phyloP scores from a whole-genome alignment of 257 asterid genomes.

The Verbena officinalis region DNA sequence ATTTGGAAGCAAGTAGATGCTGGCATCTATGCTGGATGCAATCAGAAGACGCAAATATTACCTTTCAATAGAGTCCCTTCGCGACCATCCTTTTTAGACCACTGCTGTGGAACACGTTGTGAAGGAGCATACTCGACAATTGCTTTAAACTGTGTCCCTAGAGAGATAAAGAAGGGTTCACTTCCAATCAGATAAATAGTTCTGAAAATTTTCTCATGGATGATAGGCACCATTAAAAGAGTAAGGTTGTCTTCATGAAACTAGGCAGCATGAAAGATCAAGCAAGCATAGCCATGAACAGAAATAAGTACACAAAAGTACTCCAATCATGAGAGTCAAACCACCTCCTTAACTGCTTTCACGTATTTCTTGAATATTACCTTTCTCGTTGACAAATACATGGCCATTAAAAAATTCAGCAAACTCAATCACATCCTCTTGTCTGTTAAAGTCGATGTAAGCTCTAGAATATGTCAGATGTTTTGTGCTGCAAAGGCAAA shows the following conservation, averaged over 20 bases:
- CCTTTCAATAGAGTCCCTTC: conserved; percentile 93
- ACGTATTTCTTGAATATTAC: conserved; percentile 41
- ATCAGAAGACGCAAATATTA: conserved; percentile 39
- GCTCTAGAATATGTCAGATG: conserved; percentile 72
- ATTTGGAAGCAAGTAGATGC: conserved; percentile 39
- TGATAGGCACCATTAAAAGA: background rate
- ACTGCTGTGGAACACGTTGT: conserved; percentile 88
- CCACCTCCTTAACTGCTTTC: conserved; percentile 25
- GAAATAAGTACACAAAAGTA: conserved; percentile 8
- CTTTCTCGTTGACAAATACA: conserved; percentile 94
- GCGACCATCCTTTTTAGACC: conserved; percentile 95
- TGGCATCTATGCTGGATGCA: conserved; percentile 28
- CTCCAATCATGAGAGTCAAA: conserved; percentile 1
- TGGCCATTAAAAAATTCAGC: conserved; percentile 93
- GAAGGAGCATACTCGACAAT: conserved; percentile 98
- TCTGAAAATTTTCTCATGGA: background rate
- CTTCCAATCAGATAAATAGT: conserved; percentile 22
- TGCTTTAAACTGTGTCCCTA: conserved; percentile 90
- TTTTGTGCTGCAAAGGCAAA: conserved; percentile 74
- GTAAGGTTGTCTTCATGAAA: background rate
- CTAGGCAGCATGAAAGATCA: conserved; percentile 18
- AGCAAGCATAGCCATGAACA: conserved; percentile 4
- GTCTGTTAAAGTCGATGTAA: conserved; percentile 68
- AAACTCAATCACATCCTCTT: conserved; percentile 90
- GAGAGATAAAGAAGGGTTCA: conserved; percentile 23